Evolutionary conservation across 2,329 filamentous ascomycete genomes (phyloP), one percentile per base, ranked within the genome.

Genomic region (Xylariaceae sp.): DNA sequence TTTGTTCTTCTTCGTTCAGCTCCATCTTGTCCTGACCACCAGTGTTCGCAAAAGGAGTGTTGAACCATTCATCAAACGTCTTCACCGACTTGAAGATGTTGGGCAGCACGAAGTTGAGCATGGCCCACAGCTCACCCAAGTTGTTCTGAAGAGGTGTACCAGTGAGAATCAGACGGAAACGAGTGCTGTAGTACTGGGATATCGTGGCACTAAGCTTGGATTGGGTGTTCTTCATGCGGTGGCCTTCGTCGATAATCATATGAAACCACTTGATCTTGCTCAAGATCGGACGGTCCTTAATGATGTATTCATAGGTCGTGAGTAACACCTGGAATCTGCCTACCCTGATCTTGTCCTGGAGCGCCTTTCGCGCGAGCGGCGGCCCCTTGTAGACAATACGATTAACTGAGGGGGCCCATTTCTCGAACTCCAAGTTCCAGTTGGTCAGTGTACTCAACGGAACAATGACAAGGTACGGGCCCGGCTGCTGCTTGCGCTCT

Each of bases 251-350:
- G 46, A 98, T 92, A 51, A 98, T 96, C 92, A 98, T 96, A 65
- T 98, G 92, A 51, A 95, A 83, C 92, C 92, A 98, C 64, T 96
- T 96, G 64, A 98, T 90, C 70, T 96, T 96, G 69, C 86, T 93
- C 10, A 98, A 67, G 47, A 98, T 72, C 0, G 90, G 90, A 22
- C 92, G 80, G 55, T 98, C 92, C 66, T 96, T 98, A 75, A 98
- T 98, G 63, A 98, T 93, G 65, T 96, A 98, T 60, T 98, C 92
- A 64, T 98, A 98, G 0, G 92, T 98, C 2, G 92, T 98, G 38
- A 98, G 73, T 9, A 98, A 68, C 31, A 98, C 92, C 59, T 98
- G 92, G 73, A 98, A 98, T 36, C 85, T 79, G 30, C 90, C 89
- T 61, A 87, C 90, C 32, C 92, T 87, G 49, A 98, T 94, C 59